Base-by-base conservation (phyloP, 2,329 filamentous ascomycete genomes). In the Monosporascus sp. region DNA sequence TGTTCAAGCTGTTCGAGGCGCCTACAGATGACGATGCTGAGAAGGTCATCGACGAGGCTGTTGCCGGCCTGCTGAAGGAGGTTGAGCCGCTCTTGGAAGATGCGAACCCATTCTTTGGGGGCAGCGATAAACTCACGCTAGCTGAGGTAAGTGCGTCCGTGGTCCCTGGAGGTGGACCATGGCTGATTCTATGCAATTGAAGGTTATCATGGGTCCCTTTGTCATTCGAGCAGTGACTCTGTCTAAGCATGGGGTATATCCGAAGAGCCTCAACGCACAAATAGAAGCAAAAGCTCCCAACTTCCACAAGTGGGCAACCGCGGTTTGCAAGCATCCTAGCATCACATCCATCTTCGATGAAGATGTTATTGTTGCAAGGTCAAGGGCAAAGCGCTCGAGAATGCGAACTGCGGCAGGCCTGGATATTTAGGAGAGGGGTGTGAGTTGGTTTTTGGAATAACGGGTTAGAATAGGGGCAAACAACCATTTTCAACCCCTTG, bases 181-280 rank as follows among this genome's bases (percentile, higher is more conserved):
- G 19, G 43, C 43, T 40, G 7, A 37, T 24, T 55, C 19, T 49
- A 22, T 52, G 14, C 26, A 48, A 43, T 47, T 35, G 31, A 53
- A 85, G 83, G 84, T 80, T 16, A 73, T 84, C 54, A 80, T 78
- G 2, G 87, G 82, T 0, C 84, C 87, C 0, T 91, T 91, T 65
- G 64, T 89, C 9, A 64, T 91, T 20, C 78, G 88, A 2, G 65
- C 86, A 20, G 74, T 84, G 45, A 69, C 74, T 1, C 75, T 82
- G 27, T 64, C 76, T 0, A 82, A 85, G 63, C 72, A 80, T 22
- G 76, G 73, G 1, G 54, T 89, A 17, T 67, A 82, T 52, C 84
- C 82, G 0, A 48, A 64, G 51, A 76, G 66, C 24, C 66, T 85
- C 52, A 64, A 70, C 47, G 66, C 70, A 48, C 74, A 71, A 20